phyloP scores from a whole-genome alignment of 108 stramenopile species.

The Conticribra weissflogii region DNA sequence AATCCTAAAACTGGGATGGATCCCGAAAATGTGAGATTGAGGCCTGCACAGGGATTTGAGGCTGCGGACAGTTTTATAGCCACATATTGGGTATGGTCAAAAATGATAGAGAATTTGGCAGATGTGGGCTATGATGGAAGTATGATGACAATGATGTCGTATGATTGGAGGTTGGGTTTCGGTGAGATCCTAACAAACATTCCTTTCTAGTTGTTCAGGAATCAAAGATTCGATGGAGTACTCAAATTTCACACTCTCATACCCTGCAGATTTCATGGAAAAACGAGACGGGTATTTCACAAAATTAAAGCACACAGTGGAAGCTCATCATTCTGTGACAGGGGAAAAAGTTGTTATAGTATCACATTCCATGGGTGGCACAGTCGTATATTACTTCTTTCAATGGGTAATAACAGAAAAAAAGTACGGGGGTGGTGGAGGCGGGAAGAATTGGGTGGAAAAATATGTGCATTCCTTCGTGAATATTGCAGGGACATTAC shows the following conservation, averaged over 20 bases:
- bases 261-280: slow-evolving; percentile 80
- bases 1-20: slow-evolving; percentile 82
- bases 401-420: slow-evolving; percentile 73
- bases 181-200: too few species aligned
- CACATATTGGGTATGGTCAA: slow-evolving; percentile 79
- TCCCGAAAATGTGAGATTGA: slow-evolving; percentile 70
- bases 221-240: too few species aligned
- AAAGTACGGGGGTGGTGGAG: slow-evolving; percentile 69
- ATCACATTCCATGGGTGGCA: slow-evolving; percentile 84
- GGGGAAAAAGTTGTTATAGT: slow-evolving; percentile 80
- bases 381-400: slow-evolving; percentile 79
- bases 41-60: slow-evolving; percentile 84
- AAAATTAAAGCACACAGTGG: slow-evolving; percentile 73
- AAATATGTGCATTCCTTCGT: slow-evolving; percentile 77
- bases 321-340: slow-evolving; percentile 64
- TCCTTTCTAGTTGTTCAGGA: too few species aligned
- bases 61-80: slow-evolving; percentile 88
- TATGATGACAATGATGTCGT: slow-evolving; percentile 82
- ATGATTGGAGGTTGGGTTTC: slow-evolving; percentile 89
- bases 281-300: slow-evolving; percentile 87
- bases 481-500: slow-evolving; percentile 89
- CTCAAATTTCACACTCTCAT: too few species aligned
- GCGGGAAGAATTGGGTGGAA: slow-evolving; percentile 83
- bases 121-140: slow-evolving; percentile 85
- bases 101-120: slow-evolving; percentile 83